phyloP scores from a whole-genome alignment of 345 rosid species.

The Lepidium africanum region DNA sequence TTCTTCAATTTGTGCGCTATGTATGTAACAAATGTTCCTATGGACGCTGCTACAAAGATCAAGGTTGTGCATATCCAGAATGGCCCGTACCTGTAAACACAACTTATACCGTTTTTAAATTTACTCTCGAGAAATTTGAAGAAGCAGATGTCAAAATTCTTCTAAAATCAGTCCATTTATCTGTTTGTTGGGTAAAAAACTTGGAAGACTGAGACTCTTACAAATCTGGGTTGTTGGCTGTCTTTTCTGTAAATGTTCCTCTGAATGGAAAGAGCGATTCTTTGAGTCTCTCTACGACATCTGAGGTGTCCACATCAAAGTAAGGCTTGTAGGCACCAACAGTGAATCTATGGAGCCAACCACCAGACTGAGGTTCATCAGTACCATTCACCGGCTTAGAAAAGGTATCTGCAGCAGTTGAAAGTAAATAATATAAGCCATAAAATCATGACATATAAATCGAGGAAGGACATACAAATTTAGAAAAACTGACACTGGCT shows the following conservation, averaged over 20 bases:
- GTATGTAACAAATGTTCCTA: slow-evolving; percentile 92
- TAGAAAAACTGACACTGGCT: not conserved
- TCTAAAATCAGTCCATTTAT: not conserved
- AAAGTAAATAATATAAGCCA: slow-evolving; percentile 3
- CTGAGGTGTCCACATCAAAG: slow-evolving; percentile 85
- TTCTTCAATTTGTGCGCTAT: slow-evolving; percentile 74
- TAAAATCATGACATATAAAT: not conserved
- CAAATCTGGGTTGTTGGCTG: slow-evolving; percentile 70
- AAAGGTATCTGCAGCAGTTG: slow-evolving; percentile 57
- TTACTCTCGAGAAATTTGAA: not conserved
- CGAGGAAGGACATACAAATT: not conserved
- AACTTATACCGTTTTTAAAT: not conserved
- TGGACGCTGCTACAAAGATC: slow-evolving; percentile 90
- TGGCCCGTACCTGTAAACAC: slow-evolving; percentile 70
- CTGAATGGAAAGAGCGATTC: slow-evolving; percentile 86
- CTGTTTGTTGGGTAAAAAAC: not conserved
- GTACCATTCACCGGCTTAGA: slow-evolving; percentile 40
- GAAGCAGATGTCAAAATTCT: not conserved
- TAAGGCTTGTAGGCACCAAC: slow-evolving; percentile 80
- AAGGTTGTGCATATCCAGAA: slow-evolving; percentile 96
- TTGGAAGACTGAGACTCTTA: slow-evolving; percentile 27
- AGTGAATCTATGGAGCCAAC: slow-evolving; percentile 65
- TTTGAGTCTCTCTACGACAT: slow-evolving; percentile 82
- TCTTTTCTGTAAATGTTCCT: slow-evolving; percentile 81
- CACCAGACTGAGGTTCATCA: slow-evolving; percentile 60